Conservation (phyloP, 179 eudicot genomes). For the Corrigiola litoralis region DNA sequence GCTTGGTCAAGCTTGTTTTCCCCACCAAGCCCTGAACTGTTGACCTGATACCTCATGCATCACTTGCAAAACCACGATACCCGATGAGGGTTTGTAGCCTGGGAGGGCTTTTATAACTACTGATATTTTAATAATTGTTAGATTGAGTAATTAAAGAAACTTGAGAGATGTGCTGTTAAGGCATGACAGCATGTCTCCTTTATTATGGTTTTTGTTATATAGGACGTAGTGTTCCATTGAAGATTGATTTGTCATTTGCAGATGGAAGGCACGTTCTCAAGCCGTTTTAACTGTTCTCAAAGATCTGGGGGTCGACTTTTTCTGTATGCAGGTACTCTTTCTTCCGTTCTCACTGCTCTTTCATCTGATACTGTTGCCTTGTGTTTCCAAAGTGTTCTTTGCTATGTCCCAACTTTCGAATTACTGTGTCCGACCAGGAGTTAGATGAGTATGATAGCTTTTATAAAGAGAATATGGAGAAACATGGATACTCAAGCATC, state of each 20-base stretch:
- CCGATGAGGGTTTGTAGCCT: too few relatives aligned
- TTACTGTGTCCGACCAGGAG: constrained; percentile 44
- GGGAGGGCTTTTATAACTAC: too few relatives aligned
- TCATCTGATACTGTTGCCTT: background rate
- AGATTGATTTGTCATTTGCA: constrained; percentile 24
- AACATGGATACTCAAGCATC: constrained; percentile 67
- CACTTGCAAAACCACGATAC: too few relatives aligned
- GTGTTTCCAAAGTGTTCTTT: background rate
- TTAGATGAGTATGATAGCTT: constrained; percentile 86
- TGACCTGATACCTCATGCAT: too few relatives aligned
- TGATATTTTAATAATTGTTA: too few relatives aligned
- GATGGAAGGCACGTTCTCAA: constrained; percentile 93
- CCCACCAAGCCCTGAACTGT: too few relatives aligned
- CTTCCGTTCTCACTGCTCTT: constrained; percentile 6
- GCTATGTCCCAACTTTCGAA: background rate
- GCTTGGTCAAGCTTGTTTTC: too few relatives aligned
- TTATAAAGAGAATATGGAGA: constrained; percentile 57
- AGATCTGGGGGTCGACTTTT: constrained; percentile 63
- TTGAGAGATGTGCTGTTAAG: too few relatives aligned
- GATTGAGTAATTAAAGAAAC: too few relatives aligned
- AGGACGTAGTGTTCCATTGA: background rate
- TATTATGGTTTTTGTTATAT: background rate
- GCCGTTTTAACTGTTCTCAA: constrained; percentile 61
- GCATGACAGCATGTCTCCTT: background rate
- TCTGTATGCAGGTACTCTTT: constrained; percentile 76